A percentile compares a stretch with the other conserved stretches of the same genome.
Evolutionary conservation across 768 basidiomycete genomes (phyloP).

Genomic region (Dioszegia hungarica): DNA sequence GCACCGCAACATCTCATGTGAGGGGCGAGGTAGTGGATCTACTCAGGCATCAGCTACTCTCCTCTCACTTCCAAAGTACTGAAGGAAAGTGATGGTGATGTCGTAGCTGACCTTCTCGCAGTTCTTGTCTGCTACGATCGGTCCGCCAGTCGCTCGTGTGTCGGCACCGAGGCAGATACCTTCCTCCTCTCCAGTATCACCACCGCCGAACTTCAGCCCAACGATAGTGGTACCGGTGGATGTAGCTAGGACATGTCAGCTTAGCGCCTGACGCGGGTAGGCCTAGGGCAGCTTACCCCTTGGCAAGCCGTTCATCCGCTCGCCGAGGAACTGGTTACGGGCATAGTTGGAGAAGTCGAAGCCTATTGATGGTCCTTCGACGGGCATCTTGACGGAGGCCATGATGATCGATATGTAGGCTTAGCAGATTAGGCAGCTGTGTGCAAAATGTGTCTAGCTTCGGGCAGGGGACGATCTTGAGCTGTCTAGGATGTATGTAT

Average conservation of each 20-base stretch:
- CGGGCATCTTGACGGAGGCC: slow-evolving; percentile 17
- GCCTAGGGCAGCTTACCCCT: slow-evolving; percentile 31
- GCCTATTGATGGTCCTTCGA: slow-evolving; percentile 30
- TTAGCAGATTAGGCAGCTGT: not conserved
- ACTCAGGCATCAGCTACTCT: not conserved
- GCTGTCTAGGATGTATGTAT: no score
- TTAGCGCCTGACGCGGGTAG: slow-evolving; percentile 3
- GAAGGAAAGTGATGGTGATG: no score
- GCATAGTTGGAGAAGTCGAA: slow-evolving; percentile 50
- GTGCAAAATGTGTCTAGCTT: no score
- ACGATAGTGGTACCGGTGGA: slow-evolving; percentile 89
- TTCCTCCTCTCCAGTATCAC: slow-evolving; percentile 56
- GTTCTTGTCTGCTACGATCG: slow-evolving; percentile 97
- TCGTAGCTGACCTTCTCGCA: slow-evolving; percentile 80
- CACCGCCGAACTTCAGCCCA: slow-evolving; percentile 69
- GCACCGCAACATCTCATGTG: slow-evolving; percentile 97
- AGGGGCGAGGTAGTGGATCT: slow-evolving; percentile 97
- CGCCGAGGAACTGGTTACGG: slow-evolving; percentile 46
- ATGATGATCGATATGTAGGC: slow-evolving; percentile 11
- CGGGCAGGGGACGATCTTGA: no score
- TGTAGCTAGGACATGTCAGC: slow-evolving; percentile 41
- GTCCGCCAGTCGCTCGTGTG: slow-evolving; percentile 89
- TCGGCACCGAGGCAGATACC: slow-evolving; percentile 94
- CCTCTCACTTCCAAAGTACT: no score
- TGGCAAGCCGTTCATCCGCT: slow-evolving; percentile 40